Conservation (phyloP, 1,284 basidiomycete genomes). For the Malassezia japonica region DNA sequence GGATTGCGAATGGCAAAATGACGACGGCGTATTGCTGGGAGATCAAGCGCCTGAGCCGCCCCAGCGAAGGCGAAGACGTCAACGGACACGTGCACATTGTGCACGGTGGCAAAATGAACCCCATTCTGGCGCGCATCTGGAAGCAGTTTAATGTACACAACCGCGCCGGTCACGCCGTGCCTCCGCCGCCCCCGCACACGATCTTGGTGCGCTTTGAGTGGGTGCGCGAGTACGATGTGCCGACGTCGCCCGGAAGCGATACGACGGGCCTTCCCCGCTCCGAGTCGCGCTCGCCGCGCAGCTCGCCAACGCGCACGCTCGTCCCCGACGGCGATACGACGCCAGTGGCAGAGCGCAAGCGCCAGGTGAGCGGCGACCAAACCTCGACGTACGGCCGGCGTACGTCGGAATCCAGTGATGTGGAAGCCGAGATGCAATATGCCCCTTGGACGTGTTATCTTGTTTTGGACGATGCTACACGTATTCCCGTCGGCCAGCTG, state of each 20-base stretch:
- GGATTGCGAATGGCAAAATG: background rate
- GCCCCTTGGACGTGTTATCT: slow-evolving; percentile 66
- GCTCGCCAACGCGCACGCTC: no score
- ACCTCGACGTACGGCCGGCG: no score
- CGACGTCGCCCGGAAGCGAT: background rate
- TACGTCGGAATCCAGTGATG: background rate
- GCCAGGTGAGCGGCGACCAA: no score
- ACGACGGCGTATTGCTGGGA: slow-evolving; percentile 12
- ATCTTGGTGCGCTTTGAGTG: slow-evolving; percentile 40
- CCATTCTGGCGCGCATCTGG: slow-evolving; percentile 23
- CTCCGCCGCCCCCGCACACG: slow-evolving; percentile 22
- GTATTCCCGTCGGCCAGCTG: slow-evolving; percentile 53
- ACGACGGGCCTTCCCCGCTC: no score
- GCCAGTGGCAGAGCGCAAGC: no score
- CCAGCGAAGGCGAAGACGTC: background rate
- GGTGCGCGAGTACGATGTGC: slow-evolving; percentile 25
- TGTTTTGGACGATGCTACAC: slow-evolving; percentile 45
- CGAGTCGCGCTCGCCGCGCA: no score
- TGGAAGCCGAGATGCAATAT: background rate
- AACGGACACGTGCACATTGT: background rate
- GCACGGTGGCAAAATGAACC: background rate
- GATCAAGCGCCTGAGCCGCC: slow-evolving; percentile 1
- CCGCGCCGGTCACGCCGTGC: slow-evolving; percentile 26
- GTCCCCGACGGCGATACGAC: no score
- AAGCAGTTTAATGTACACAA: slow-evolving; percentile 29